These are phyloP conservation scores for Jacaranda mimosifolia DNA, from an alignment of 257 asterid genomes.

Conservation along the genomic window DNA sequence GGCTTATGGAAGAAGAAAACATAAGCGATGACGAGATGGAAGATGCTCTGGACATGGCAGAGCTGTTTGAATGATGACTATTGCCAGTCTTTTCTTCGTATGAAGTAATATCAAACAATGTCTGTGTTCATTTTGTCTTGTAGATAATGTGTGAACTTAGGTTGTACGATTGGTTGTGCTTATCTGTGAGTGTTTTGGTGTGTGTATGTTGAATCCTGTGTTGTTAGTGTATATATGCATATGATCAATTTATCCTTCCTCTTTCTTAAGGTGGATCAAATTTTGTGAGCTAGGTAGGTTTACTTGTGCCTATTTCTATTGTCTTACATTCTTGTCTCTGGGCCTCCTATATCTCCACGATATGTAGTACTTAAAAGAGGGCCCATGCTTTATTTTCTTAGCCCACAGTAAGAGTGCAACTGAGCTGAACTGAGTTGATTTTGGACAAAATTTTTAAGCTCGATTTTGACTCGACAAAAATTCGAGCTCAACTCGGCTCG, in stretches of 20 bases:
- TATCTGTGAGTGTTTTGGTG: not conserved
- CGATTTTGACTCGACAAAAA: no score
- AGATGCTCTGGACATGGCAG: conserved; percentile 54
- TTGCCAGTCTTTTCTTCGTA: not conserved
- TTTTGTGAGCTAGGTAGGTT: no score
- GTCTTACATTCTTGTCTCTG: no score
- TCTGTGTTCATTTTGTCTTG: conserved; percentile 22
- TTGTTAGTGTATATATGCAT: not conserved
- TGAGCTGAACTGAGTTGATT: no score
- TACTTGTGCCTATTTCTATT: no score
- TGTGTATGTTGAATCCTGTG: not conserved
- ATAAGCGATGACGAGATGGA: conserved; percentile 72
- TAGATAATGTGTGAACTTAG: conserved; percentile 6
- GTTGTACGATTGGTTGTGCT: conserved; percentile 19
- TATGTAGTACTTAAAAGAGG: no score
- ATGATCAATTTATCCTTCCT: no score
- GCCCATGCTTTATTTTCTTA: no score
- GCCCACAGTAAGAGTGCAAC: no score
- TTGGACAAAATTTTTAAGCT: no score
- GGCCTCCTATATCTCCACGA: no score
- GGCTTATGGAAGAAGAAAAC: conserved; percentile 75
- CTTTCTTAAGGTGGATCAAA: not conserved
- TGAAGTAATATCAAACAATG: not conserved
- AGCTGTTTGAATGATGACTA: conserved; percentile 48
- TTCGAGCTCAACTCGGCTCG: no score